phyloP scores from a whole-genome alignment of 2,329 filamentous ascomycete species.

The Phyllosticta citriasiana region DNA sequence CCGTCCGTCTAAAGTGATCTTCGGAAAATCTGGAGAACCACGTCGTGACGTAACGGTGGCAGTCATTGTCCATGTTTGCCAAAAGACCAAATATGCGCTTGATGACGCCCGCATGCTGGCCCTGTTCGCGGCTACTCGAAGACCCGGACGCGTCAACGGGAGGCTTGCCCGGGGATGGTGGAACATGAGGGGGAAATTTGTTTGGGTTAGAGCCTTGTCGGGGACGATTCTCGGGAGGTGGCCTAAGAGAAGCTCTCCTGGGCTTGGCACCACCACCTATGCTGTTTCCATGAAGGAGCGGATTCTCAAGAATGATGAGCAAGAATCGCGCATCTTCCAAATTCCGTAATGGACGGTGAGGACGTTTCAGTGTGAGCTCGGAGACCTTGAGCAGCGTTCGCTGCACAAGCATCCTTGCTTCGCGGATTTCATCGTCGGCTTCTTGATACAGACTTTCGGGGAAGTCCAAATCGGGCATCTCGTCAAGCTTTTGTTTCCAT shows the following conservation, averaged over 20 bases:
- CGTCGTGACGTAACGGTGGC: slow-evolving; percentile 64
- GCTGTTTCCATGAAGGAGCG: slow-evolving; percentile 49
- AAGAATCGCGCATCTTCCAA: slow-evolving; percentile 68
- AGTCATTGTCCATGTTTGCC: slow-evolving; percentile 63
- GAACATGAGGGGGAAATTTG: neutral
- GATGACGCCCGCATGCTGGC: slow-evolving; percentile 71
- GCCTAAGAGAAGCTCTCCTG: neutral
- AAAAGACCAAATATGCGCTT: slow-evolving; percentile 76
- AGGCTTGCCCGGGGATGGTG: slow-evolving; percentile 1
- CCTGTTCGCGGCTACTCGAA: slow-evolving; percentile 27
- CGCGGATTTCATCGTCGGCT: slow-evolving; percentile 43
- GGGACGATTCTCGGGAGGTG: neutral
- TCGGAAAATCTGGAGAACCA: slow-evolving; percentile 69
- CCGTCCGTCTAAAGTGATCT: slow-evolving; percentile 57
- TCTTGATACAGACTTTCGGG: slow-evolving; percentile 23
- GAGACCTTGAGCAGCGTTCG: slow-evolving; percentile 64
- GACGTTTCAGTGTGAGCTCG: slow-evolving; percentile 70
- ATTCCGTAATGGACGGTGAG: slow-evolving; percentile 56
- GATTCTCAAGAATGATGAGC: slow-evolving; percentile 69
- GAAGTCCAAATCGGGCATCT: slow-evolving; percentile 35
- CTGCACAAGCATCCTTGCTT: slow-evolving; percentile 60
- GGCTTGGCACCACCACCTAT: neutral
- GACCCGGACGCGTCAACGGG: neutral
- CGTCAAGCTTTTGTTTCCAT: slow-evolving; percentile 53
- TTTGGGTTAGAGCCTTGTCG: slow-evolving; percentile 9